These are phyloP conservation scores for Globisporangium polare DNA, from an alignment of 352 stramenopile genomes.

Conservation along the genomic window DNA sequence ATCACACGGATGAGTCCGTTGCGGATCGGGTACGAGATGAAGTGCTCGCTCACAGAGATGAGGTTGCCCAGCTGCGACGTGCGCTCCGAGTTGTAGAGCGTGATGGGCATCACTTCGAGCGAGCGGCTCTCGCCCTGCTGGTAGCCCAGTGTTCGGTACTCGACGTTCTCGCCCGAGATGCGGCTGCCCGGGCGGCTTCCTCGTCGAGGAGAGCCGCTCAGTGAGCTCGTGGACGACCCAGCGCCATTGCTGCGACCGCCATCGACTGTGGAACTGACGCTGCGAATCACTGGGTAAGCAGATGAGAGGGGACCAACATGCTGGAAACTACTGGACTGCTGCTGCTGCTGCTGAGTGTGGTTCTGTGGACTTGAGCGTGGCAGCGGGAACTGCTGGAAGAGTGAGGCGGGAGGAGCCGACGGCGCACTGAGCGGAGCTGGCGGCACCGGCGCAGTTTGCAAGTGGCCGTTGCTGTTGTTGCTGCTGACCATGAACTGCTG, in stretches of 20 bases:
- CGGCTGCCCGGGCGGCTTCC: constrained; percentile 40
- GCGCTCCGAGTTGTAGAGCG: constrained; percentile 76
- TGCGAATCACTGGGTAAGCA: constrained; percentile 26
- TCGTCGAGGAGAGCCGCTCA: constrained; percentile 38
- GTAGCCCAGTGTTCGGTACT: constrained; percentile 48
- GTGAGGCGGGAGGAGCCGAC: constrained; percentile 15
- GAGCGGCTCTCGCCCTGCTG: constrained; percentile 39
- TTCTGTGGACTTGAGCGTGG: constrained; percentile 6
- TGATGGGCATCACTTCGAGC: constrained; percentile 83
- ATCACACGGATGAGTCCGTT: constrained; percentile 85
- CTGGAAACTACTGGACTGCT: constrained; percentile 8
- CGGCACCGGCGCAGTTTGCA: constrained; percentile 26
- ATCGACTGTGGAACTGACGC: constrained; percentile 33
- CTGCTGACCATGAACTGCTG: constrained; percentile 52
- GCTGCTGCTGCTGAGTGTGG: constrained; percentile 11
- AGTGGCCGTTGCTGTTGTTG: constrained; percentile 23
- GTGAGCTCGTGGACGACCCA: constrained; percentile 34
- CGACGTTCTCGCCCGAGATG: constrained; percentile 44
- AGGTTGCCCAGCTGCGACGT: constrained; percentile 67
- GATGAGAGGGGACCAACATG: constrained; percentile 1
- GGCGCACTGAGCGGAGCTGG: constrained; percentile 32
- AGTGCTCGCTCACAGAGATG: constrained; percentile 79
- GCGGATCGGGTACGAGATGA: constrained; percentile 84
- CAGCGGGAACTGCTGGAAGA: constrained; percentile 36
- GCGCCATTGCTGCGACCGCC: constrained; percentile 33